phyloP scores from a whole-genome alignment of 805 yeast genomes.

The Kodamaea neixiangensis region DNA sequence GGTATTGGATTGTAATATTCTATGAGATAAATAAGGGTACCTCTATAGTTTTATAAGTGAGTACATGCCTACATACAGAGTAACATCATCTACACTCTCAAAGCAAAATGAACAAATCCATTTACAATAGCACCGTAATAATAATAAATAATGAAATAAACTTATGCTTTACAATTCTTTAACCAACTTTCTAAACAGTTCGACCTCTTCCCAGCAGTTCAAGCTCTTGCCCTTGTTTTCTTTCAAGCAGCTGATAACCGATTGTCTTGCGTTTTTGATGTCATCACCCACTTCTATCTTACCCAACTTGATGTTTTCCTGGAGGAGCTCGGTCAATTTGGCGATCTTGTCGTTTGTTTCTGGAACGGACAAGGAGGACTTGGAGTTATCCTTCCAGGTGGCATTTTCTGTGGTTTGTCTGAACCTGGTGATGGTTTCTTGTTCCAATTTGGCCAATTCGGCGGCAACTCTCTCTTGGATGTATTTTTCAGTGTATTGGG shows the following conservation, averaged over 20 bases:
- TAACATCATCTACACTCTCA: background rate
- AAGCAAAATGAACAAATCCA: background rate
- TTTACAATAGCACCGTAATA: background rate
- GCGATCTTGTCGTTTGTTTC: slow-evolving; percentile 43
- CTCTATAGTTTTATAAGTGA: background rate
- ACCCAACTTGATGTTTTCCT: slow-evolving; percentile 36
- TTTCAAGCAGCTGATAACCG: slow-evolving; percentile 60
- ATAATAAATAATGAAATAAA: slow-evolving; percentile 6
- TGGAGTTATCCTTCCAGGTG: slow-evolving; percentile 36
- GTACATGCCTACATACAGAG: background rate
- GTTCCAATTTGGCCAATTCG: slow-evolving; percentile 56
- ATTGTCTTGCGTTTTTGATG: slow-evolving; percentile 46
- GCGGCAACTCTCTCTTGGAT: slow-evolving; percentile 65
- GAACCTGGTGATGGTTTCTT: slow-evolving; percentile 52
- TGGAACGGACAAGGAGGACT: slow-evolving; percentile 28
- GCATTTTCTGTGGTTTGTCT: slow-evolving; percentile 49
- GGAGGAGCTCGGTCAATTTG: slow-evolving; percentile 34
- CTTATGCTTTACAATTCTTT: slow-evolving; percentile 36
- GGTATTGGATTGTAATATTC: slow-evolving; percentile 67
- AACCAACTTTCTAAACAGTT: slow-evolving; percentile 63
- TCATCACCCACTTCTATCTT: slow-evolving; percentile 38
- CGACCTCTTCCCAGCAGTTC: slow-evolving; percentile 82
- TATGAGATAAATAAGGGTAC: background rate
- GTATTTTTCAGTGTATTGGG: slow-evolving; percentile 65
- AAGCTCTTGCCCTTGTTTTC: slow-evolving; percentile 64